These are phyloP conservation scores for Suillus plorans DNA, from an alignment of 768 basidiomycete species.

Conservation along the genomic window DNA sequence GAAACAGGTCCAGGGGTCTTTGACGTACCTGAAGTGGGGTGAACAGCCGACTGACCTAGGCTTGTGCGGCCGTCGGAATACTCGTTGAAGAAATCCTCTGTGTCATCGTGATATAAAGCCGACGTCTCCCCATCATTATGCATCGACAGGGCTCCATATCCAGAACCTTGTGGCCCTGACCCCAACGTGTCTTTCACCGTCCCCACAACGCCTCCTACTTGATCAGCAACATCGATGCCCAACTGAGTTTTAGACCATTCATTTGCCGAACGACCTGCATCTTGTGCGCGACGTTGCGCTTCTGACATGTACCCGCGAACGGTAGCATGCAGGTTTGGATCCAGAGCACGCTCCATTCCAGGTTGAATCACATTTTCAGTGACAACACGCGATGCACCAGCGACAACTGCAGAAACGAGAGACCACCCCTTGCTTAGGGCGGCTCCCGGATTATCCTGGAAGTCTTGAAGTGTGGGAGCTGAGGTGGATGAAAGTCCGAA, in stretches of 20 bases:
- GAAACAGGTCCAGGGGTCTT: constrained; percentile 23
- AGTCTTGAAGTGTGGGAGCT: constrained; percentile 74
- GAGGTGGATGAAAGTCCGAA: constrained; percentile 74
- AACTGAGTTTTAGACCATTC: constrained; percentile 74
- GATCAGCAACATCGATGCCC: constrained; percentile 85
- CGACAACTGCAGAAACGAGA: constrained; percentile 84
- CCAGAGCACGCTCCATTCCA: constrained; percentile 74
- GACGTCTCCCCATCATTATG: constrained; percentile 57
- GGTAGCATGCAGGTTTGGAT: constrained; percentile 76
- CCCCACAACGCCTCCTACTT: constrained; percentile 68
- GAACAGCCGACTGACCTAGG: constrained; percentile 14
- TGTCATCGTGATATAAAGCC: constrained; percentile 58
- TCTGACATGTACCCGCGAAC: constrained; percentile 72
- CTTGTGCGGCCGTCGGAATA: constrained; percentile 21
- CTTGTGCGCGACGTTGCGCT: constrained; percentile 62
- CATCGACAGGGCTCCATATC: constrained; percentile 48
- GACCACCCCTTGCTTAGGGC: constrained; percentile 96
- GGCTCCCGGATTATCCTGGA: constrained; percentile 83
- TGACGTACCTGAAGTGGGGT: constrained; percentile 10
- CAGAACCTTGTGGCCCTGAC: constrained; percentile 52
- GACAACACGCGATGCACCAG: constrained; percentile 74
- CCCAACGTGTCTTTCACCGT: constrained; percentile 58
- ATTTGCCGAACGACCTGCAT: constrained; percentile 65
- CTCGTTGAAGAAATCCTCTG: constrained; percentile 59
- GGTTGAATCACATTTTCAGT: constrained; percentile 90